These are phyloP conservation scores for Kickxella alabastrina DNA, from an alignment of 192 early-diverging fungal genomes.

Conservation along the genomic window DNA sequence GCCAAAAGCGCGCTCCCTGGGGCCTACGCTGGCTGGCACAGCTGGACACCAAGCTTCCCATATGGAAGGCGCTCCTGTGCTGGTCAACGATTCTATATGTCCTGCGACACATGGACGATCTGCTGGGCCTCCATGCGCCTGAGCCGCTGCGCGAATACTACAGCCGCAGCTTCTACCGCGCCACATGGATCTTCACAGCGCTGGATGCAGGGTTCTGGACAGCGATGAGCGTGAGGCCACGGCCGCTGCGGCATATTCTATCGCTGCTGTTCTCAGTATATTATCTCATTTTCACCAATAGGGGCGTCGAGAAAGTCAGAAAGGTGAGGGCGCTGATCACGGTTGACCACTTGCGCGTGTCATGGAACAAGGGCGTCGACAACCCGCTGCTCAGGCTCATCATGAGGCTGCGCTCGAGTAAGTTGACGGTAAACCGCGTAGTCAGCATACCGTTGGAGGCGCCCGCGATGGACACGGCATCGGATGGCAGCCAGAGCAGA, in stretches of 20 bases:
- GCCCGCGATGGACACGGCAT: not conserved
- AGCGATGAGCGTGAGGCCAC: slow-evolving; percentile 74
- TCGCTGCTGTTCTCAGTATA: slow-evolving; percentile 74
- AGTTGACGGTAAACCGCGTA: slow-evolving; percentile 10
- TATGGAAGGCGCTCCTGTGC: slow-evolving; percentile 73
- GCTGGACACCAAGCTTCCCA: slow-evolving; percentile 25
- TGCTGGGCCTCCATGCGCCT: slow-evolving; percentile 70
- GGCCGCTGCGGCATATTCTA: slow-evolving; percentile 68
- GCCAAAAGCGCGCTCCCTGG: slow-evolving; percentile 21
- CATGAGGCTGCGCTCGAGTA: slow-evolving; percentile 14
- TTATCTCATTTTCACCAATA: slow-evolving; percentile 82
- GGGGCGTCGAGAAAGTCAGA: slow-evolving; percentile 80
- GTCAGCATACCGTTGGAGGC: slow-evolving; percentile 9
- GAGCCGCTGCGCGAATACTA: slow-evolving; percentile 84
- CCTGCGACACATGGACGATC: slow-evolving; percentile 61
- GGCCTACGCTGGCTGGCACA: slow-evolving; percentile 25
- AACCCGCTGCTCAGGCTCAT: slow-evolving; percentile 36
- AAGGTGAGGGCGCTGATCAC: slow-evolving; percentile 73
- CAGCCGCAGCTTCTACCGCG: slow-evolving; percentile 85
- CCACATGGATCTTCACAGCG: slow-evolving; percentile 82
- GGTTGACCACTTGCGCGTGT: slow-evolving; percentile 77
- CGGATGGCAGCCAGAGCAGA: not conserved
- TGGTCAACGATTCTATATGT: slow-evolving; percentile 66
- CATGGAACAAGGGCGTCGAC: slow-evolving; percentile 80
- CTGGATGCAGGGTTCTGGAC: slow-evolving; percentile 95